These are phyloP conservation scores for Aspergillus sclerotiicarbonarius DNA, from an alignment of 495 filamentous ascomycete genomes.

Conservation along the genomic window DNA sequence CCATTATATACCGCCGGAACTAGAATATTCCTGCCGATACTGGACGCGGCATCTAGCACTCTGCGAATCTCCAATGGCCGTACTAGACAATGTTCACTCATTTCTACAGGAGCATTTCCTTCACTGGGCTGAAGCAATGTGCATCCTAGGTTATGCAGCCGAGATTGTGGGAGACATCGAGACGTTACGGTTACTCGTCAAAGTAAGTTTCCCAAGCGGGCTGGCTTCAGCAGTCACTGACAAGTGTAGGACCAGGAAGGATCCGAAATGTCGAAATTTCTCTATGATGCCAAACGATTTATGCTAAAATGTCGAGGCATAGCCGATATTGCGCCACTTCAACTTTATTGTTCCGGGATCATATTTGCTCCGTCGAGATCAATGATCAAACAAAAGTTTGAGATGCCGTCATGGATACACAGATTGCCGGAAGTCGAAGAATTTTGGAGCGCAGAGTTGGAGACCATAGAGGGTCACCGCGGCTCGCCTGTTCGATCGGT, in stretches of 20 bases:
- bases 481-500: neutral
- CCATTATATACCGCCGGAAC: neutral
- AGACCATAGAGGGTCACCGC: constrained; percentile 9
- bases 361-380: constrained; percentile 33
- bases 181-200: neutral
- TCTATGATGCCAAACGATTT: constrained; percentile 36
- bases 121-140: constrained; percentile 31
- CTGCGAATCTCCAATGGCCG: constrained; percentile 9
- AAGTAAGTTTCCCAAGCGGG: constrained; percentile 4
- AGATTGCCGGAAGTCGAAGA: constrained; percentile 8
- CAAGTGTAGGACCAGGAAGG: constrained; percentile 12
- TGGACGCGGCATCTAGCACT: neutral
- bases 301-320: constrained; percentile 24
- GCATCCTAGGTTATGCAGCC: constrained; percentile 13
- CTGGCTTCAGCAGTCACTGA: neutral
- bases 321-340: constrained; percentile 31
- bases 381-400: constrained; percentile 19
- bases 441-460: constrained; percentile 3
- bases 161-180: constrained; percentile 15
- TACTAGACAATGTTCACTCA: constrained; percentile 8
- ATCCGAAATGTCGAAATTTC: constrained; percentile 17
- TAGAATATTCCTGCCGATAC: constrained; percentile 4
- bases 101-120: constrained; percentile 26
- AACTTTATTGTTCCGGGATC: constrained; percentile 26
- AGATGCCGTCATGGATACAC: constrained; percentile 5